Evolutionary conservation across 2,329 filamentous ascomycete species (phyloP).

Genomic region (Macroventuria anomochaeta): DNA sequence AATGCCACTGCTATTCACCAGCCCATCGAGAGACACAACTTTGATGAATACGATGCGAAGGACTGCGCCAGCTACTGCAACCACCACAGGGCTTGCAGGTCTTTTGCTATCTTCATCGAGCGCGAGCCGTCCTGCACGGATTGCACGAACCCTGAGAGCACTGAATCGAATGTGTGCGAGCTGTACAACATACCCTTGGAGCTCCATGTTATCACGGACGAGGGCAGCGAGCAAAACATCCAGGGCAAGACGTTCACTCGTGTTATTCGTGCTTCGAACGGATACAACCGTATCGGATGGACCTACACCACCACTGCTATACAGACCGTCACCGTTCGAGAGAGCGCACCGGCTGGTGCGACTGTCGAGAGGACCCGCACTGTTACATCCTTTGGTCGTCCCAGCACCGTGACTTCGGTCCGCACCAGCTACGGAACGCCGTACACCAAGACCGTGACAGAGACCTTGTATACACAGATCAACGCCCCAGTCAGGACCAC

Average conservation of each 20-base stretch:
- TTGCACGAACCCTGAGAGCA: neutral
- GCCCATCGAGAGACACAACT: neutral
- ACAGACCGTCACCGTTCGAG: neutral
- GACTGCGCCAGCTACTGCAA: neutral
- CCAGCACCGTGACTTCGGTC: neutral
- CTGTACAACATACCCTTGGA: neutral
- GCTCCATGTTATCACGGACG: neutral
- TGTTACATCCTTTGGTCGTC: too few species aligned
- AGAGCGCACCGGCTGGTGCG: neutral
- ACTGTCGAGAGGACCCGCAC: neutral
- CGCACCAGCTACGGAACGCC: neutral
- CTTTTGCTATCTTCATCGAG: conserved; percentile 2
- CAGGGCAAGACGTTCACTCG: neutral
- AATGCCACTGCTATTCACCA: neutral
- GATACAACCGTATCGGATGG: neutral
- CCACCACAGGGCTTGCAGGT: neutral
- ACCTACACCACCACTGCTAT: neutral
- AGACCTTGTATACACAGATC: too few species aligned
- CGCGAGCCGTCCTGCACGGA: neutral
- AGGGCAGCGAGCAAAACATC: neutral
- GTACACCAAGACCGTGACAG: neutral
- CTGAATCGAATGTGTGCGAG: neutral
- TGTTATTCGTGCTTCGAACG: neutral
- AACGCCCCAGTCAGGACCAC: too few species aligned
- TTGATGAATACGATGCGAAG: neutral